Conservation (phyloP, 805 yeast species). For the Nakazawaea holstii region DNA sequence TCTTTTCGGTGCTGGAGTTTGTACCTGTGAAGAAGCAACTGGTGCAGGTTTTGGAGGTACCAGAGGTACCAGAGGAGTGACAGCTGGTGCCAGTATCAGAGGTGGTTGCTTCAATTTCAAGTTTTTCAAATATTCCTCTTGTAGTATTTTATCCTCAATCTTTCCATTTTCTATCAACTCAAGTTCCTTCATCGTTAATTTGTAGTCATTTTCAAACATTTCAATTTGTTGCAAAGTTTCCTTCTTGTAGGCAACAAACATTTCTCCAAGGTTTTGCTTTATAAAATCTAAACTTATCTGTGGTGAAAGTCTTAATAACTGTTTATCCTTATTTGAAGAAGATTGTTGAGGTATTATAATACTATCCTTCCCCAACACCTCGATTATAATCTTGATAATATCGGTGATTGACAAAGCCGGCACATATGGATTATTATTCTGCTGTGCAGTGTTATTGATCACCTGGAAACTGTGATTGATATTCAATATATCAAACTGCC, state of each 20-base stretch:
- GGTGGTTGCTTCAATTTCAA: constrained; percentile 13
- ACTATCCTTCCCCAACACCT: constrained; percentile 25
- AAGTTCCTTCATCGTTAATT: constrained; percentile 30
- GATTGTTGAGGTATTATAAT: constrained; percentile 12
- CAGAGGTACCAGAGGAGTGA: constrained; percentile 10
- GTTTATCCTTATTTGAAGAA: constrained; percentile 17
- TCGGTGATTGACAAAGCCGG: constrained; percentile 26
- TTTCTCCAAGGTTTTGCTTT: constrained; percentile 27
- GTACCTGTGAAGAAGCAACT: not conserved
- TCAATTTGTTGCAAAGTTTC: constrained; percentile 29
- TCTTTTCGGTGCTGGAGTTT: not conserved
- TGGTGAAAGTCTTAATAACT: constrained; percentile 24
- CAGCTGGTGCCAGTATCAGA: not conserved
- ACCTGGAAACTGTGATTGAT: constrained; percentile 22
- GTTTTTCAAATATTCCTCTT: constrained; percentile 20
- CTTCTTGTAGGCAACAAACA: constrained; percentile 27
- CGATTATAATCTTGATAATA: constrained; percentile 30
- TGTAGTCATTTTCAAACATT: constrained; percentile 31
- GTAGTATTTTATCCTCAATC: constrained; percentile 28
- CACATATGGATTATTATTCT: constrained; percentile 9
- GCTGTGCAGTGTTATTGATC: constrained; percentile 12
- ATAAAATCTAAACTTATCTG: constrained; percentile 25
- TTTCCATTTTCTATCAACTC: constrained; percentile 35
- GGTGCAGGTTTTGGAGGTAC: constrained; percentile 9
- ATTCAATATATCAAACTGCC: constrained; percentile 27